These are phyloP conservation scores for Diaporthe aspalathi DNA, from an alignment of 2,329 filamentous ascomycete species.

Conservation along the genomic window DNA sequence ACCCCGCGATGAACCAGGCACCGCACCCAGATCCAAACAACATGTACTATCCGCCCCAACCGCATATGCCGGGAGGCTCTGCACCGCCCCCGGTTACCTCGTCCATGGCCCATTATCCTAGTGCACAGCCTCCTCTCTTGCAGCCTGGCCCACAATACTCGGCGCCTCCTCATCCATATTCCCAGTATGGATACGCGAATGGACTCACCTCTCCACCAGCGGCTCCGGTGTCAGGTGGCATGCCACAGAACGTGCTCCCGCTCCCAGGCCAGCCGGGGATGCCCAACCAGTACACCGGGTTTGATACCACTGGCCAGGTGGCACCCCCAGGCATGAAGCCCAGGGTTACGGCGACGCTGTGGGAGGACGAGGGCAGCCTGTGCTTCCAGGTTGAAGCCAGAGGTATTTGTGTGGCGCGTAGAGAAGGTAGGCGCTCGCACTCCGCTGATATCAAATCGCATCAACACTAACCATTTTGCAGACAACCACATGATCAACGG, in stretches of 20 bases:
- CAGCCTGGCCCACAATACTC: constrained; percentile 80
- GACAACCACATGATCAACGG: constrained; percentile 99
- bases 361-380: constrained; percentile 97
- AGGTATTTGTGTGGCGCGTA: constrained; percentile 92
- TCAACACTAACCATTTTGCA: constrained; percentile 49
- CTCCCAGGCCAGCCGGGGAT: constrained; percentile 70
- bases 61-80: constrained; percentile 82
- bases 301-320: constrained; percentile 90
- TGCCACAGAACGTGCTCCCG: constrained; percentile 76
- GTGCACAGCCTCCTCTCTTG: constrained; percentile 80
- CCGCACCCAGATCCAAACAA: constrained; percentile 69
- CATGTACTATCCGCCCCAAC: constrained; percentile 80
- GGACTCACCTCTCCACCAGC: constrained; percentile 84
- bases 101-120: constrained; percentile 80
- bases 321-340: constrained; percentile 96
- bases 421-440: constrained; percentile 75
- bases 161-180: constrained; percentile 66
- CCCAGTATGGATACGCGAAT: constrained; percentile 79
- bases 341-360: constrained; percentile 92
- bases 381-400: constrained; percentile 98
- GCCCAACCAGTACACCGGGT: constrained; percentile 68
- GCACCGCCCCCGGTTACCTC: constrained; percentile 81
- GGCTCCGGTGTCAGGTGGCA: constrained; percentile 76
- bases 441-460: not conserved
- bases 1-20: constrained; percentile 81